These are phyloP conservation scores for Apiospora arundinis DNA, from an alignment of 2,329 filamentous ascomycete species.

Conservation along the genomic window DNA sequence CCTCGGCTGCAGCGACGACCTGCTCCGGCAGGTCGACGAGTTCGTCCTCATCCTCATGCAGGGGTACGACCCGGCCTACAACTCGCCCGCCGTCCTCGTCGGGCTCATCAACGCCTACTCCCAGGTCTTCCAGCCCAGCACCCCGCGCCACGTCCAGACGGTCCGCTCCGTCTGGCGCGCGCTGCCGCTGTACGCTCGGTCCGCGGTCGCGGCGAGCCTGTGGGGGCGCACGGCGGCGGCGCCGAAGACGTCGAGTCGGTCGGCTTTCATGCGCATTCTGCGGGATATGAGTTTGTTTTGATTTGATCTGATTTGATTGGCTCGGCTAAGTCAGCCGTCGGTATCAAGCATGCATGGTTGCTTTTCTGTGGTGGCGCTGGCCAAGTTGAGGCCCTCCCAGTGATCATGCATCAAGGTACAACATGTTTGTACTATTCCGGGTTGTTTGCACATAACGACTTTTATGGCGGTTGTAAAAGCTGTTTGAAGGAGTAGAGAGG, in stretches of 20 bases:
- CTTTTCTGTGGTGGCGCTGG: background rate
- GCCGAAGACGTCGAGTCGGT: slow-evolving; percentile 13
- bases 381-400: background rate
- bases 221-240: slow-evolving; percentile 5
- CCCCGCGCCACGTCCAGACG: slow-evolving; percentile 25
- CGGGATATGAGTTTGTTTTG: background rate
- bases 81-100: slow-evolving; percentile 20
- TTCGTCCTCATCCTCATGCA: slow-evolving; percentile 28
- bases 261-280: background rate
- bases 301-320: background rate
- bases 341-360: background rate
- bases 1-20: slow-evolving; percentile 29
- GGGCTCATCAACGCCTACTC: slow-evolving; percentile 27
- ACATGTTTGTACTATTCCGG: background rate
- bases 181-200: slow-evolving; percentile 22
- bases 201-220: background rate
- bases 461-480: no score
- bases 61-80: slow-evolving; percentile 18
- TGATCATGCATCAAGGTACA: background rate
- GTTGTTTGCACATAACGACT: no score
- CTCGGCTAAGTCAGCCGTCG: background rate
- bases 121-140: slow-evolving; percentile 28
- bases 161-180: slow-evolving; percentile 24
- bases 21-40: slow-evolving; percentile 29
- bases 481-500: no score